Base-by-base conservation (phyloP, 495 filamentous ascomycete genomes). In the Neurospora sp. region DNA sequence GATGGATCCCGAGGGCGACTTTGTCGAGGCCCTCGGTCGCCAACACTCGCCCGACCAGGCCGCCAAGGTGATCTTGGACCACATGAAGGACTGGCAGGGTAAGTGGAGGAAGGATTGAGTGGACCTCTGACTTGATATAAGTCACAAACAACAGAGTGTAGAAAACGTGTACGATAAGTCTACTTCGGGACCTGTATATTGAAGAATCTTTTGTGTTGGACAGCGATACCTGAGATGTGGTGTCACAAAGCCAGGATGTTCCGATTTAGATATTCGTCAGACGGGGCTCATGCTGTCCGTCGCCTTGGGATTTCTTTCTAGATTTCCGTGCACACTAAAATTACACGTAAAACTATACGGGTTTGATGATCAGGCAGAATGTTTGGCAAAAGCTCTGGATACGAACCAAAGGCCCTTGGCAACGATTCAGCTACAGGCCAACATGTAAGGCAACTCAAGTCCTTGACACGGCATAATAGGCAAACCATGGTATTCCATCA, bases 1-100 rank as follows among this genome's bases (percentile, higher is more conserved):
- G 74, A 99, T 99, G 96, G 94, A 98, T 82, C 96, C 96, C 59
- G 96, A 99, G 73, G 94, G 94, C 16, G 96, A 98, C 82, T 99
- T 99, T 80, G 94, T 99, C 35, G 96, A 99, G 85, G 96, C 94
- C 35, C 91, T 99, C 75, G 96, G 96, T 42, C 87, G 96, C 73
- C 94, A 98, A 82, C 94, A 97, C 84, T 95, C 91, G 37, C 92
- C 94, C 16, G 92, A 96, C 74, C 86, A 91, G 75, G 96, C 91
- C 16, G 92, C 94, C 61, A 91, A 89, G 82, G 85, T 97, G 68
- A 97, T 98, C 72, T 77, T 90, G 73, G 89, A 91, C 73, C 96
- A 99, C 84, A 90, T 99, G 82, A 89, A 90, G 73, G 96, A 99
- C 82, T 98, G 94, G 94, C 90, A 87, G 81, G 84, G 89, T 6